phyloP scores from a whole-genome alignment of 2,329 filamentous ascomycete genomes.

The Ophiostoma novo-ulmi region DNA sequence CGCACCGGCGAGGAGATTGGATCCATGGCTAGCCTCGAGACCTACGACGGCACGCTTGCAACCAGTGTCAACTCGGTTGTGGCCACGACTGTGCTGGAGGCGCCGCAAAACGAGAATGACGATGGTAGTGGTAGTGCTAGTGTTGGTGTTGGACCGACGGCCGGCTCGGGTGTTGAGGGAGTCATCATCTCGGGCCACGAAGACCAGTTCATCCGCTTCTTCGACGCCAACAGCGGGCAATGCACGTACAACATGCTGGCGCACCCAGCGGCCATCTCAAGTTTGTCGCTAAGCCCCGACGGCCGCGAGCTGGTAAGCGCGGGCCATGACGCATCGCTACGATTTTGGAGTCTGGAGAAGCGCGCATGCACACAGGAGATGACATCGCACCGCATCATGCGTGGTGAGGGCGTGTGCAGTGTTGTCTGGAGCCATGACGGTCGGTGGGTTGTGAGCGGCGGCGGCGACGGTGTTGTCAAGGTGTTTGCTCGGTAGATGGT shows the following conservation, averaged over 20 bases:
- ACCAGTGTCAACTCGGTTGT: slow-evolving; percentile 89
- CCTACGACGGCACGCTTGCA: slow-evolving; percentile 74
- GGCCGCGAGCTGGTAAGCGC: slow-evolving; percentile 91
- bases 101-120: slow-evolving; percentile 59
- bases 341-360: slow-evolving; percentile 97
- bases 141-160: slow-evolving; percentile 54
- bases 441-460: slow-evolving; percentile 87
- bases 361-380: slow-evolving; percentile 93
- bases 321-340: slow-evolving; percentile 88
- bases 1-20: slow-evolving; percentile 86
- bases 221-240: slow-evolving; percentile 98
- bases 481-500: slow-evolving; percentile 61
- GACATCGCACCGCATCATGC: slow-evolving; percentile 86
- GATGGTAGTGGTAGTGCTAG: slow-evolving; percentile 39
- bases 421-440: slow-evolving; percentile 96
- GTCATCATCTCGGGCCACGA: slow-evolving; percentile 96
- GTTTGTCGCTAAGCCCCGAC: slow-evolving; percentile 85
- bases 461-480: slow-evolving; percentile 93
- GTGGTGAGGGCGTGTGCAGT: slow-evolving; percentile 88
- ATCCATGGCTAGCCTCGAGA: slow-evolving; percentile 88
- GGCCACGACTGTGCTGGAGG: slow-evolving; percentile 77
- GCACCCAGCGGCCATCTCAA: slow-evolving; percentile 87
- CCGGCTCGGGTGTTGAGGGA: slow-evolving; percentile 61
- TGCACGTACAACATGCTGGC: slow-evolving; percentile 99
- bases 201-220: slow-evolving; percentile 93